phyloP scores from a whole-genome alignment of 192 early-diverging fungal species.

The Coemansia asiatica region DNA sequence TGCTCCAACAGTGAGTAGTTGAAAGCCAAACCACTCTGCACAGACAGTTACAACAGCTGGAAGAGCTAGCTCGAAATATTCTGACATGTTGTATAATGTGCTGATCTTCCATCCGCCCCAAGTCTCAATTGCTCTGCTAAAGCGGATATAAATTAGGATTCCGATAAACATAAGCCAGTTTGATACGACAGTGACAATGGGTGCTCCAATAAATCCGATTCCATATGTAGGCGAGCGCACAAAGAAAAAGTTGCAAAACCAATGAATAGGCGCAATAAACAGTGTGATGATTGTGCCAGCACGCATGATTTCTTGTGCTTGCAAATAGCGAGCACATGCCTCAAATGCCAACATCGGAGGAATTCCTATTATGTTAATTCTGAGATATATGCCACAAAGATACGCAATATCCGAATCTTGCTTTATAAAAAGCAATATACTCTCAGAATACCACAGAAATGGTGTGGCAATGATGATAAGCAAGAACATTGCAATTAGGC shows the following conservation, averaged over 20 bases:
- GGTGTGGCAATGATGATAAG: conserved; percentile 68
- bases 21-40: conserved; percentile 76
- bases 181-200: conserved; percentile 69
- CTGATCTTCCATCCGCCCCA: conserved; percentile 85
- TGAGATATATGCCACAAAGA: conserved; percentile 60
- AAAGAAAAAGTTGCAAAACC: too few species aligned
- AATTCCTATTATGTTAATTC: conserved; percentile 64
- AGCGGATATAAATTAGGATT: conserved; percentile 66
- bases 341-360: too few species aligned
- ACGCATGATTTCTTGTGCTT: too few species aligned
- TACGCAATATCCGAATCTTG: conserved; percentile 72
- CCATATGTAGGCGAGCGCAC: too few species aligned
- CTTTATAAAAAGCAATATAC: conserved; percentile 60
- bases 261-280: too few species aligned
- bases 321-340: too few species aligned
- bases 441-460: conserved; percentile 70
- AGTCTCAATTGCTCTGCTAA: too few species aligned
- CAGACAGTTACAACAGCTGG: too few species aligned
- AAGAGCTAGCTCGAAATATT: too few species aligned
- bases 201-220: conserved; percentile 79
- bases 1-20: conserved; percentile 71
- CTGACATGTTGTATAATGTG: conserved; percentile 62
- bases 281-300: too few species aligned
- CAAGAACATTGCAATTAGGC: conserved; percentile 65
- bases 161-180: conserved; percentile 69